Evolutionary conservation across 495 filamentous ascomycete species (phyloP), one percentile per base, ranked within the genome.

Genomic region (Trichoderma gamsii): DNA sequence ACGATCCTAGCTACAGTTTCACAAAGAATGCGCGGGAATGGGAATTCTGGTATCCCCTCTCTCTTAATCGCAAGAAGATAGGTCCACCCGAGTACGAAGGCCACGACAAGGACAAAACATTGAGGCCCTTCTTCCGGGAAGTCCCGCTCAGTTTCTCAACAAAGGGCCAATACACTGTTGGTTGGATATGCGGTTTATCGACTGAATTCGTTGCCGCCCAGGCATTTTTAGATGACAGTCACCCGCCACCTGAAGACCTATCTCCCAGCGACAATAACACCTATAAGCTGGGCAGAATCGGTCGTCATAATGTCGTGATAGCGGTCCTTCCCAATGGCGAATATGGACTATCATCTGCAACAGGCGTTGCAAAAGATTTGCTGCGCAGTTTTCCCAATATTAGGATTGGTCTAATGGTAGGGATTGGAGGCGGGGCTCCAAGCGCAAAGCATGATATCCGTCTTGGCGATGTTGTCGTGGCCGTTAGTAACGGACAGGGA

Each of bases 401-500:
- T 23, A 68, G 76, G 25, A 70, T 81, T 65, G 68, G 76, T 38
- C 72, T 85, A 29, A 80, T 85, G 72, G 81, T 86, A 5, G 82
- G 81, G 21, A 82, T 83, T 43, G 81, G 77, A 8, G 80, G 79
- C 23, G 81, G 79, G 3, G 73, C 76, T 5, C 78, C 81, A 11
- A 77, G 63, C 11, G 13, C 65, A 41, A 69, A 72, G 21, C 68
- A 74, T 63, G 73, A 80, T 69, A 76, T 84, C 8, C 76, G 66
- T 15, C 67, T 76, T 2, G 74, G 74, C 0, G 73, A 76, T 49
- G 51, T 76, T 35, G 73, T 76, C 0, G 73, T 76, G 44, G 71
- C 73, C 68, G 56, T 6, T 13, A 21, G 65, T 6, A 38, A 38
- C 8, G 8, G 35, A 38, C 5, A 38, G 35, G 35, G 35, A 7